Conservation (phyloP, 345 rosid species). For the Aethionema arabicum region DNA sequence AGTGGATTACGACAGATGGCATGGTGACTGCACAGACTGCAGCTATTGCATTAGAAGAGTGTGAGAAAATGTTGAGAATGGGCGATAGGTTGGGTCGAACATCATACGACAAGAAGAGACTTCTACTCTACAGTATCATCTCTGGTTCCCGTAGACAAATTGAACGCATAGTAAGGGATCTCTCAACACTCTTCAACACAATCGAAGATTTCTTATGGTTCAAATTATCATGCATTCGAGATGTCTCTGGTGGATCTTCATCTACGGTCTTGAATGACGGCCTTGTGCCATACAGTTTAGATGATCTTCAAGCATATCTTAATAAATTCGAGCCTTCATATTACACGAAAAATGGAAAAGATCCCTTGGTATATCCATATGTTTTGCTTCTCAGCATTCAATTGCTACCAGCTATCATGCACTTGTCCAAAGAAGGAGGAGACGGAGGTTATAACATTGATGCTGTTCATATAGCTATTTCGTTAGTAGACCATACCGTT, state of each 20-base stretch:
- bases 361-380: conserved; percentile 92
- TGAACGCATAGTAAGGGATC: conserved; percentile 82
- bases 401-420: conserved; percentile 74
- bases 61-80: conserved; percentile 90
- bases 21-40: conserved; percentile 76
- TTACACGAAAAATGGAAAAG: conserved; percentile 96
- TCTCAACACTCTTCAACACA: conserved; percentile 76
- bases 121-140: conserved; percentile 82
- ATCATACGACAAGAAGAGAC: conserved; percentile 89
- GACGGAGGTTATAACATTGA: conserved; percentile 80
- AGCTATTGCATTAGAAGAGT: conserved; percentile 89
- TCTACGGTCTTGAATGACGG: conserved; percentile 69
- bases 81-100: conserved; percentile 93
- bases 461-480: conserved; percentile 77
- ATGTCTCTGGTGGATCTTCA: conserved; percentile 56
- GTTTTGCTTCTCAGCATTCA: conserved; percentile 86
- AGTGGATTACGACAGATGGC: conserved; percentile 90
- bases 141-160: conserved; percentile 93
- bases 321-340: conserved; percentile 93
- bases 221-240: conserved; percentile 73
- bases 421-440: conserved; percentile 82
- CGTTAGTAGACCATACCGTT: conserved; percentile 78
- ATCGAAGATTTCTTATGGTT: conserved; percentile 99
- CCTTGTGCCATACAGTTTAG: conserved; percentile 68
- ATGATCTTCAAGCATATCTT: conserved; percentile 91